Evolutionary conservation across 352 stramenopile genomes (phyloP).

Genomic region (Globisporangium nagaii): DNA sequence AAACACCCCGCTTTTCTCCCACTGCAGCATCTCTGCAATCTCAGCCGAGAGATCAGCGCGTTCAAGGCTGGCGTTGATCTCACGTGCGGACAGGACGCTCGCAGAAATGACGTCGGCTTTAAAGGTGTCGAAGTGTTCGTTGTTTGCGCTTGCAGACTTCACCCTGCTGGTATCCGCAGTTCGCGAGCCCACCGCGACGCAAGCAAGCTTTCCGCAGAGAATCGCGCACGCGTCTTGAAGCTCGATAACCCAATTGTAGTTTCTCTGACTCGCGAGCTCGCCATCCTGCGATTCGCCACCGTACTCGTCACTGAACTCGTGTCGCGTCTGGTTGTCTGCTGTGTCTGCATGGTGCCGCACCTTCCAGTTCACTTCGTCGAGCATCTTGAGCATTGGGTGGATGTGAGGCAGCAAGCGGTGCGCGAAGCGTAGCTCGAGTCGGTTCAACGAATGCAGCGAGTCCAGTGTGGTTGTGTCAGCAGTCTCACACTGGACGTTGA

Average conservation of each 20-base stretch:
- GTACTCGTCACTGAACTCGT: slow-evolving; percentile 11
- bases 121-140: neutral
- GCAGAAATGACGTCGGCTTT: neutral
- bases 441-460: neutral
- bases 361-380: slow-evolving; percentile 64
- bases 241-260: slow-evolving; percentile 44
- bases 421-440: slow-evolving; percentile 18
- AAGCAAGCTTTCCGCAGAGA: slow-evolving; percentile 41
- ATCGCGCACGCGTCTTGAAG: slow-evolving; percentile 36
- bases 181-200: neutral
- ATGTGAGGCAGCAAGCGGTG: slow-evolving; percentile 34
- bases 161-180: too few species aligned
- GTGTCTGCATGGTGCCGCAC: slow-evolving; percentile 11
- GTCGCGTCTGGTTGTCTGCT: slow-evolving; percentile 22
- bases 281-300: neutral
- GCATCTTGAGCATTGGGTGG: slow-evolving; percentile 42
- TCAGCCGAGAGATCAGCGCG: neutral
- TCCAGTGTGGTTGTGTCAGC: too few species aligned
- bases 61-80: neutral
- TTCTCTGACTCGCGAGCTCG: neutral
- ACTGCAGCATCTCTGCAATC: slow-evolving; percentile 25
- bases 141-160: neutral
- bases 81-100: neutral
- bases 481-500: too few species aligned
- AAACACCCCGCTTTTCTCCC: slow-evolving; percentile 42